Conservation (phyloP, 257 asterid species). For the Anisodus tanguticus region DNA sequence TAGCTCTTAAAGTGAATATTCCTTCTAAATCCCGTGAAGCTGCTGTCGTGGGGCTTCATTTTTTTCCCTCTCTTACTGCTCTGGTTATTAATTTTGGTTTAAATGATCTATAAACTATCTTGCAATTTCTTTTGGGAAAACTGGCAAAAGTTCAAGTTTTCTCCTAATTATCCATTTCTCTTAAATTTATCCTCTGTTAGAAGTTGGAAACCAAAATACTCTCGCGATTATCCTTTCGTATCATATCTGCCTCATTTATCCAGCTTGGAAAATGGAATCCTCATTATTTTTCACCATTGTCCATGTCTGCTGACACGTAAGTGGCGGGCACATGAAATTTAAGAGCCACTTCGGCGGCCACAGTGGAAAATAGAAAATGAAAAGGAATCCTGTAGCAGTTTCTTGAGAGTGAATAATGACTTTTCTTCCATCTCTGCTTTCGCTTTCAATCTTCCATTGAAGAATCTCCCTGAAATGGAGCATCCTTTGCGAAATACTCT, state of each 20-base stretch:
- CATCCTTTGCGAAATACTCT: background rate
- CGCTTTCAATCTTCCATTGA: background rate
- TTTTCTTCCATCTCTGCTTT: background rate
- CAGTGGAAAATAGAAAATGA: too few relatives aligned
- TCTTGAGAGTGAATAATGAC: background rate
- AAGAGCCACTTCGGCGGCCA: background rate
- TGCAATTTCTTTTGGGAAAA: background rate
- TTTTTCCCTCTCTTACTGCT: background rate
- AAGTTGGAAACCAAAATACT: background rate
- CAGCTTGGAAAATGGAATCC: background rate
- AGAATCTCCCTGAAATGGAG: conserved; percentile 1
- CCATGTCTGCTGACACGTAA: background rate
- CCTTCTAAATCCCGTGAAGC: background rate
- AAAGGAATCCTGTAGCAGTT: background rate
- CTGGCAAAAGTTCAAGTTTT: background rate
- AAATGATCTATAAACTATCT: background rate
- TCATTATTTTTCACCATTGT: background rate
- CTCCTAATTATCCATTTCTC: background rate
- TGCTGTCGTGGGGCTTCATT: background rate
- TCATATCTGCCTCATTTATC: background rate
- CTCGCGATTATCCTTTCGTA: too few relatives aligned
- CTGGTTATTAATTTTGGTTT: conserved; percentile 27
- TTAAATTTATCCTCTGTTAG: too few relatives aligned
- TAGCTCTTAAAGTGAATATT: background rate
- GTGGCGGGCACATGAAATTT: background rate